These are phyloP conservation scores for Fusarium neocosmosporiellum DNA, from an alignment of 2,329 filamentous ascomycete genomes.

Conservation along the genomic window DNA sequence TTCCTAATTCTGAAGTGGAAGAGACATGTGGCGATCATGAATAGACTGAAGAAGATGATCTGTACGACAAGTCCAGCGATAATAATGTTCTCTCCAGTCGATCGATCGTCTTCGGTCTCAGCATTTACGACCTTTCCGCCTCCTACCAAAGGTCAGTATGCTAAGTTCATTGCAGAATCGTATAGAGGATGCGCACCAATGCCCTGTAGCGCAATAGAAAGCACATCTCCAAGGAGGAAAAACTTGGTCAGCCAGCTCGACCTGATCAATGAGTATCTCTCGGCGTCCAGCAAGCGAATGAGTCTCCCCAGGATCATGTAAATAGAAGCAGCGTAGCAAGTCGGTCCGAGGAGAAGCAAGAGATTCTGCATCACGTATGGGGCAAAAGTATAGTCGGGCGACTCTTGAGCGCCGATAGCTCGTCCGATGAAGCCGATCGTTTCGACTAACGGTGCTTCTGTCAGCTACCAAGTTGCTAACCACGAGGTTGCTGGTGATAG, in stretches of 20 bases:
- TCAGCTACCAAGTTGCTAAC: background rate
- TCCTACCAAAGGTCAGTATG: background rate
- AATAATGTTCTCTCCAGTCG: conserved; percentile 56
- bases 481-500: no score
- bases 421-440: conserved; percentile 56
- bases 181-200: conserved; percentile 10
- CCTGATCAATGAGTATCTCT: conserved; percentile 52
- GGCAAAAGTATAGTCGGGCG: conserved; percentile 44
- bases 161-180: background rate
- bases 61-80: conserved; percentile 63
- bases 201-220: conserved; percentile 50
- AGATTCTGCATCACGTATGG: conserved; percentile 53
- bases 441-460: conserved; percentile 14
- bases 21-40: conserved; percentile 54
- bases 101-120: conserved; percentile 28
- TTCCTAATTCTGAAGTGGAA: conserved; percentile 22
- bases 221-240: conserved; percentile 59
- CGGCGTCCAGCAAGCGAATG: conserved; percentile 48
- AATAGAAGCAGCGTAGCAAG: conserved; percentile 55
- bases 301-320: conserved; percentile 57
- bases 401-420: conserved; percentile 52
- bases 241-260: conserved; percentile 58
- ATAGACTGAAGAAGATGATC: conserved; percentile 63
- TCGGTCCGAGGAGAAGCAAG: conserved; percentile 49
- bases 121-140: conserved; percentile 19